Base-by-base conservation (phyloP, 176 grass and related monocot species). In the Ensete ventricosum region DNA sequence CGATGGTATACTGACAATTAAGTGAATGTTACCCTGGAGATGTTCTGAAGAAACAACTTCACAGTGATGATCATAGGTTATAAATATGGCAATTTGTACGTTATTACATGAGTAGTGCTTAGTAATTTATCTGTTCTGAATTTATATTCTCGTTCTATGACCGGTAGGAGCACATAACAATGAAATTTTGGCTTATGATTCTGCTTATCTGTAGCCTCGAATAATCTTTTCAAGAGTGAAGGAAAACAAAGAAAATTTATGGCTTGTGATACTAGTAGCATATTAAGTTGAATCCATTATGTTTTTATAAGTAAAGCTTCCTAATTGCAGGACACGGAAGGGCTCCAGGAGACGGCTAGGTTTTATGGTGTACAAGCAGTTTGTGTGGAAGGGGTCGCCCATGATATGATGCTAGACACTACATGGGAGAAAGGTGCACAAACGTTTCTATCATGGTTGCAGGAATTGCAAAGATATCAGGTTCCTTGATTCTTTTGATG, bases 371-470 rank as follows among this genome's bases (percentile, higher is more conserved):
- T 97, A 55, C 55, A 84, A 26, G 74, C 94, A 65, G 58, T 88
- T 22, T 87, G 77, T 55, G 85, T 93, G 74, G 67, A 85, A 83
- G 87, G 80, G 49, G 80, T 97, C 75, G 94, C 94, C 20, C 90
- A 97, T 73, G 93, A 97, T 78, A 85, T 97, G 77, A 97, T 97
- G 94, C 34, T 93, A 82, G 94, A 97, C 84, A 82, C 79, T 84
- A 85, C 69, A 0, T 91, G 90, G 94, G 82, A 88, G 53, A 91
- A 97, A 80, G 94, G 94, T 73, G 94, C 88, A 71, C 82, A 85
- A 67, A 78, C 83, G 65, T 79, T 97, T 67, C 73, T 93, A 64
- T 78, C 75, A 1, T 97, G 94, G 90, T 80, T 93, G 80, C 80
- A 82, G 78, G 85, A 80, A 48, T 82, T 24, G n/a, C 21, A 52